Percentiles rank a stretch among this genome's conserved stretches.
These are phyloP conservation scores for Solanum piurae DNA, from an alignment of 257 asterid genomes.

Conservation along the genomic window DNA sequence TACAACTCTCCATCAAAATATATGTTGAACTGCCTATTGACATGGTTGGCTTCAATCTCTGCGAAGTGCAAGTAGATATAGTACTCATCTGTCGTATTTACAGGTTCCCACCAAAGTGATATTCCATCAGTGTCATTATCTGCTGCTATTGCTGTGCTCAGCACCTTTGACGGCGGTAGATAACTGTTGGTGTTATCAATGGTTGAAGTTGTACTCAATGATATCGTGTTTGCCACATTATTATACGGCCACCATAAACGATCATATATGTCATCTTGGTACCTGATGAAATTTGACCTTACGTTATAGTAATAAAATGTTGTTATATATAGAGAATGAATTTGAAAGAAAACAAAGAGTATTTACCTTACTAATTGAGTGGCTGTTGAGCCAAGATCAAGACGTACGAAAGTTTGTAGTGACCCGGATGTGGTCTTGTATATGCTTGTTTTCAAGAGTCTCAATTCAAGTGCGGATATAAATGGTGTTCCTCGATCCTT, in stretches of 20 bases:
- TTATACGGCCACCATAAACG: neutral
- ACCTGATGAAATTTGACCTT: neutral
- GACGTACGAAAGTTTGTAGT: neutral
- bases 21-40: neutral
- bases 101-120: neutral
- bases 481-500: constrained; percentile 20
- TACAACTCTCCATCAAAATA: neutral
- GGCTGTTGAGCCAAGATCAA: neutral
- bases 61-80: neutral
- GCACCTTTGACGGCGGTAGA: neutral
- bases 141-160: neutral
- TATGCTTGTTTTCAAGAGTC: neutral
- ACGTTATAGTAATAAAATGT: too few species aligned
- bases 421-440: neutral
- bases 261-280: neutral
- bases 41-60: neutral
- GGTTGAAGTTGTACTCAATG: neutral
- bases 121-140: neutral
- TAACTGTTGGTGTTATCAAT: neutral
- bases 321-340: neutral
- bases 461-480: constrained; percentile 20
- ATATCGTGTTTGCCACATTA: neutral
- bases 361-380: neutral
- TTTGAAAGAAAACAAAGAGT: neutral
- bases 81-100: neutral